Evolutionary conservation across 2,329 filamentous ascomycete genomes (phyloP).

Genomic region (Fusarium cyanostomum): DNA sequence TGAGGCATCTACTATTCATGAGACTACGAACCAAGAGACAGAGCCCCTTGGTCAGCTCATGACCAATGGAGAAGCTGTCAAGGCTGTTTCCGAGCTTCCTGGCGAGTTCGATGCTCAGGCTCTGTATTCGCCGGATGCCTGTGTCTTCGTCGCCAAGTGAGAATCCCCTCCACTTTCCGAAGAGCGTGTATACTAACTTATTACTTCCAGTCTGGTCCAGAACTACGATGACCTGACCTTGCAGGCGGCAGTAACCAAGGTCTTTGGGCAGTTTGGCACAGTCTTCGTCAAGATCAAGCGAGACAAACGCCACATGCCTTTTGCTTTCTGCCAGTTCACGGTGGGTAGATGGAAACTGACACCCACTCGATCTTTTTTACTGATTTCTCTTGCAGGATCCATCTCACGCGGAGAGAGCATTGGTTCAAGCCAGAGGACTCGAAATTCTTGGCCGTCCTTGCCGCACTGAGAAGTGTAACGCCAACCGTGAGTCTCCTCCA

Average conservation of each 20-base stretch:
- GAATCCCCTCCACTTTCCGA: constrained; percentile 37
- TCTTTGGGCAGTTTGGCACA: constrained; percentile 64
- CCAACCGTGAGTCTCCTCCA: constrained; percentile 59
- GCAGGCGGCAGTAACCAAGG: constrained; percentile 60
- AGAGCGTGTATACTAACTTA: neutral
- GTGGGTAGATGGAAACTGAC: constrained; percentile 51
- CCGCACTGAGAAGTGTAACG: constrained; percentile 68
- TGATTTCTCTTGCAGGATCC: constrained; percentile 53
- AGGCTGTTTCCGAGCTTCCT: neutral
- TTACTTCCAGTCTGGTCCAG: constrained; percentile 59
- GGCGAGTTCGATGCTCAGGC: constrained; percentile 58
- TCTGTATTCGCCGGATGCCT: constrained; percentile 63
- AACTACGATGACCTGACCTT: constrained; percentile 60
- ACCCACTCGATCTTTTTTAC: neutral
- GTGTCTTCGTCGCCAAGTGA: constrained; percentile 74
- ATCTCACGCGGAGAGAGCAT: constrained; percentile 59
- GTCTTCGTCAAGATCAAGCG: constrained; percentile 72
- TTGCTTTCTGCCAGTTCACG: constrained; percentile 71
- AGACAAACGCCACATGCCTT: constrained; percentile 66
- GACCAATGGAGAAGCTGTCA: neutral
- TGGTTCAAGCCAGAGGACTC: constrained; percentile 56
- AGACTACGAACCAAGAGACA: neutral
- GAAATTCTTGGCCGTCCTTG: constrained; percentile 65
- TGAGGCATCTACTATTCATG: neutral
- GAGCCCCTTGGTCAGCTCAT: neutral